These are phyloP conservation scores for Cynara cardunculus DNA, from an alignment of 129 eudicot genomes.

Conservation along the genomic window DNA sequence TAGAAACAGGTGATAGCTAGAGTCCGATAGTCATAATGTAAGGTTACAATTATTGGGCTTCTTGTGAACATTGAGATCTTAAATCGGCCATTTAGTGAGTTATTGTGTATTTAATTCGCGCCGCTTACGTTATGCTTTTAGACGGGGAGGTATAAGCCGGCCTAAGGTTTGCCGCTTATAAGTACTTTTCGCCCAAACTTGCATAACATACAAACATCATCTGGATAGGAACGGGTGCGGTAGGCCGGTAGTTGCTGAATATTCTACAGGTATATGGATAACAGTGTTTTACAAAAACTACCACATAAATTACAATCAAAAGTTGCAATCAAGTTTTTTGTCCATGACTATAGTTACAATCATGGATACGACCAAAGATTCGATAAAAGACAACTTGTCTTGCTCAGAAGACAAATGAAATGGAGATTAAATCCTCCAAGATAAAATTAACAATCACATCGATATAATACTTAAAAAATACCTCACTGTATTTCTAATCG, in stretches of 20 bases:
- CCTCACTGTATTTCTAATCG: neutral
- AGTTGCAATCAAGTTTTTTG: neutral
- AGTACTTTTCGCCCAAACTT: too few species aligned
- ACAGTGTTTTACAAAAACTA: neutral
- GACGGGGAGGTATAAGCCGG: neutral
- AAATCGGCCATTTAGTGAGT: neutral
- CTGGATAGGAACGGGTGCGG: neutral
- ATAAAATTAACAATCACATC: neutral
- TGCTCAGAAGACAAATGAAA: constrained; percentile 1
- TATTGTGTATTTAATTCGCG: neutral
- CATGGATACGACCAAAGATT: neutral
- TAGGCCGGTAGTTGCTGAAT: neutral
- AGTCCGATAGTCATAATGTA: neutral
- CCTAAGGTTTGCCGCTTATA: neutral
- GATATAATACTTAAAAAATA: neutral
- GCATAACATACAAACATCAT: neutral
- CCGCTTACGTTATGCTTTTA: neutral
- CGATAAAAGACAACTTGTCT: constrained; percentile 1
- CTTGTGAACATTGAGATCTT: neutral
- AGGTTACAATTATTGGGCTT: neutral
- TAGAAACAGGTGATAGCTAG: neutral
- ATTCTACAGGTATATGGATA: neutral
- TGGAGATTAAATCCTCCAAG: neutral
- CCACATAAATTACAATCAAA: neutral
- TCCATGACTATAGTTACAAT: constrained; percentile 5